A percentile compares a stretch with the other conserved stretches of the same genome.
phyloP scores from a whole-genome alignment of 306 rosid species.

The Parietaria judaica region DNA sequence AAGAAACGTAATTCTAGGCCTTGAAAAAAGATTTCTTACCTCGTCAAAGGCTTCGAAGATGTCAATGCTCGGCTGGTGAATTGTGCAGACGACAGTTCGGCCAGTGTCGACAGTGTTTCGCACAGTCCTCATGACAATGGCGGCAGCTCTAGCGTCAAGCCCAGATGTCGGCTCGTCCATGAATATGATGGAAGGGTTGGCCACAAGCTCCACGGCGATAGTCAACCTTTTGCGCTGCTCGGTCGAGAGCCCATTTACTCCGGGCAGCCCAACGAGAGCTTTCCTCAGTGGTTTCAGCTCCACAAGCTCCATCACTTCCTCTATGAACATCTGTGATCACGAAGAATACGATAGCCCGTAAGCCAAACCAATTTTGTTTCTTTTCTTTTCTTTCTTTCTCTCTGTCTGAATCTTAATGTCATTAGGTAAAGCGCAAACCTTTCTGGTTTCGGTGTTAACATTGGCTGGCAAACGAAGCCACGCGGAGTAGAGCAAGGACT shows the following conservation, averaged over 20 bases:
- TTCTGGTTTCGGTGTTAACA: conserved; percentile 20
- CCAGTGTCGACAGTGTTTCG: conserved; percentile 43
- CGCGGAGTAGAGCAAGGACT: conserved; percentile 34
- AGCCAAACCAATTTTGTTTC: no score
- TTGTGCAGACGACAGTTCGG: conserved; percentile 47
- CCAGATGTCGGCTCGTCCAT: conserved; percentile 57
- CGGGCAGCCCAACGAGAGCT: conserved; percentile 41
- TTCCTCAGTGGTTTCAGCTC: conserved; percentile 33
- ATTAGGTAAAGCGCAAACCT: conserved; percentile 9
- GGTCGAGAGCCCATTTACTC: conserved; percentile 35
- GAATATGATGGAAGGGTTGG: conserved; percentile 46
- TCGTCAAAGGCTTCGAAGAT: conserved; percentile 50
- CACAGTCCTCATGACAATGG: conserved; percentile 47
- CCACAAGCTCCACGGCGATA: conserved; percentile 45
- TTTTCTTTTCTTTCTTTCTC: no score
- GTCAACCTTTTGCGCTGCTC: conserved; percentile 46
- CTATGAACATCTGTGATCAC: conserved; percentile 31
- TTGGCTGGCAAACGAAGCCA: conserved; percentile 39
- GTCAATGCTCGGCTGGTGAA: conserved; percentile 51
- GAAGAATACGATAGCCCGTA: no score
- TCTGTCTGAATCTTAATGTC: no score
- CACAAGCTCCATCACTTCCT: conserved; percentile 43
- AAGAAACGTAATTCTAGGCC: no score
- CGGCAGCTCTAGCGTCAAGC: conserved; percentile 50
- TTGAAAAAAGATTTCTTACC: conserved; percentile 11